Conservation (phyloP, 2,329 filamentous ascomycete species). For the Diaporthe ilicicola region DNA sequence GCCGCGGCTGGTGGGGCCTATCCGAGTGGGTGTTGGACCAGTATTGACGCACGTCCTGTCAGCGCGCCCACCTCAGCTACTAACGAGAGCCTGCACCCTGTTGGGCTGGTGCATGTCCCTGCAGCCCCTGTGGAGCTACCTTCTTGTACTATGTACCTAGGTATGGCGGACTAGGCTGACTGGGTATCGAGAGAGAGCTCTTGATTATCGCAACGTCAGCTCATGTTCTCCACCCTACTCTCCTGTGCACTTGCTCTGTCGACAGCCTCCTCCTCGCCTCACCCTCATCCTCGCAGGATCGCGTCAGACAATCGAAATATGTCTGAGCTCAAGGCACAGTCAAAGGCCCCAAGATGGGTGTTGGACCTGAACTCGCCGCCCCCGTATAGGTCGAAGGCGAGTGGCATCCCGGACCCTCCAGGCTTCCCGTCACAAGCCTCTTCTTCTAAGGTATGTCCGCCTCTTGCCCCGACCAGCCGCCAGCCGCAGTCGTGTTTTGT, state of each 20-base stretch:
- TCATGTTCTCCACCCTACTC: background rate
- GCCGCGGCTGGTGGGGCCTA: slow-evolving; percentile 11
- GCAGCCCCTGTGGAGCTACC: slow-evolving; percentile 11
- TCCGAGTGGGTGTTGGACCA: background rate
- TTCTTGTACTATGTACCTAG: background rate
- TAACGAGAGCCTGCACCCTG: background rate
- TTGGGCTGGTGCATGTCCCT: background rate
- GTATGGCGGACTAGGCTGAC: slow-evolving; percentile 2
- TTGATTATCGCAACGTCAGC: slow-evolving; percentile 3
- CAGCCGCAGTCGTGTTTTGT: background rate
- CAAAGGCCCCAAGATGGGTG: slow-evolving; percentile 77
- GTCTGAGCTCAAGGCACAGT: slow-evolving; percentile 37
- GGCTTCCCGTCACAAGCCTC: slow-evolving; percentile 73
- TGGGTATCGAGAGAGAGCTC: background rate
- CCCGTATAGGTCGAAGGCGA: slow-evolving; percentile 67
- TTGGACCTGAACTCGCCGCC: slow-evolving; percentile 79
- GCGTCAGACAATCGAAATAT: slow-evolving; percentile 34
- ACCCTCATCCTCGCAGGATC: background rate
- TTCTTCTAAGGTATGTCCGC: slow-evolving; percentile 63
- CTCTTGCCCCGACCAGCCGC: slow-evolving; percentile 22
- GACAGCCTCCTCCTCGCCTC: background rate
- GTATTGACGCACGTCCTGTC: slow-evolving; percentile 22
- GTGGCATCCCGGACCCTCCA: slow-evolving; percentile 81
- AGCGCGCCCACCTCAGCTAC: background rate
- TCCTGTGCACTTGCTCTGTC: background rate